A percentile compares a stretch with the other conserved stretches of the same genome.
Conservation (phyloP, 371 early-diverging fungal genomes). For the Agmasoma carcini region DNA sequence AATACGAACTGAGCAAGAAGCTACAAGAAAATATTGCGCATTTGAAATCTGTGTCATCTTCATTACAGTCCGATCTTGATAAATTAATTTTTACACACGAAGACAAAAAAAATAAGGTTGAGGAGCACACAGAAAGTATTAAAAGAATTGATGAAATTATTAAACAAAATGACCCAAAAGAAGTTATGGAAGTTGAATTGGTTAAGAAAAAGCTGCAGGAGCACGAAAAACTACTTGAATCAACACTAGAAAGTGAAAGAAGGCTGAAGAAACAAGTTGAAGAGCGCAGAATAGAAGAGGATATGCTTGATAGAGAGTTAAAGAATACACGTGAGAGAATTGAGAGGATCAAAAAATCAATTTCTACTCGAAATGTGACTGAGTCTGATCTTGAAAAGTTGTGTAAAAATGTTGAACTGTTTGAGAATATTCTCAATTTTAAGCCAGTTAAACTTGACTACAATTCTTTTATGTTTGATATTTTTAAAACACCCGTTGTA, state of each 20-base stretch:
- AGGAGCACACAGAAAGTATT: slow-evolving; percentile 8
- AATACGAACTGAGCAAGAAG: slow-evolving; percentile 38
- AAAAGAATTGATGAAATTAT: background rate
- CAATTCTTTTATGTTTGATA: background rate
- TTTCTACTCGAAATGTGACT: slow-evolving; percentile 6
- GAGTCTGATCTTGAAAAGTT: slow-evolving; percentile 7
- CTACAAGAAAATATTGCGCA: slow-evolving; percentile 20
- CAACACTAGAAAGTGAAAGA: background rate
- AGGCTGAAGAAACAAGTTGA: slow-evolving; percentile 3
- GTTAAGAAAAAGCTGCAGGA: slow-evolving; percentile 2
- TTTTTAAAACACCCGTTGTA: no score
- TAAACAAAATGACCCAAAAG: background rate
- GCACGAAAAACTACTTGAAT: slow-evolving; percentile 8
- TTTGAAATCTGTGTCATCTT: slow-evolving; percentile 5
- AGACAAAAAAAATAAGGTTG: background rate
- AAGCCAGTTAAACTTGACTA: background rate
- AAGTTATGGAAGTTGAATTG: slow-evolving; percentile 1
- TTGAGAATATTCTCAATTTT: slow-evolving; percentile 1
- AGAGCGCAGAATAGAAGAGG: background rate
- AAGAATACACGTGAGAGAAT: background rate
- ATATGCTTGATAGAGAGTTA: background rate
- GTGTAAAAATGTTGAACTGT: background rate
- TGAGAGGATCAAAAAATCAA: background rate
- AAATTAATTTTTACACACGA: background rate
- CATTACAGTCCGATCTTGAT: background rate